Conservation (phyloP, 2,329 filamentous ascomycete species). For the Kalmusia sp. region DNA sequence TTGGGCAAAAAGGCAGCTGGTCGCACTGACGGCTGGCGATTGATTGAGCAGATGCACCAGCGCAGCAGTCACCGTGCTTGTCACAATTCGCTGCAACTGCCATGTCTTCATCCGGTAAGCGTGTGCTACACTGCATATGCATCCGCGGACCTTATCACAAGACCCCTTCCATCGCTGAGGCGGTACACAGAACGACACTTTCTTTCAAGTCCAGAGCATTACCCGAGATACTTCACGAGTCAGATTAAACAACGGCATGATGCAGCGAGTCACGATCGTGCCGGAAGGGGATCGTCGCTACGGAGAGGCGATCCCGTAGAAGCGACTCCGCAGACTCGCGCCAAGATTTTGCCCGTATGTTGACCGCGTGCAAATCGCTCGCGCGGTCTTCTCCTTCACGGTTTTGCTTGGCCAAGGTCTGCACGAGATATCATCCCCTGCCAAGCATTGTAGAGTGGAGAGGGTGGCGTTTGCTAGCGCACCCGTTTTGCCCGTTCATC, state of each 20-base stretch:
- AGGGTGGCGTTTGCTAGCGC: conserved; percentile 15
- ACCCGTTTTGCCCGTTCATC: conserved; percentile 38
- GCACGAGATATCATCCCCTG: conserved; percentile 32
- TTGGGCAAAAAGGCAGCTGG: no score
- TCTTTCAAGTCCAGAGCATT: neutral
- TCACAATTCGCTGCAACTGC: conserved; percentile 11
- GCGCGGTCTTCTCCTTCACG: conserved; percentile 11
- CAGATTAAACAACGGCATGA: neutral
- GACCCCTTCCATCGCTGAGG: no score
- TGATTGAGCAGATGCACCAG: no score
- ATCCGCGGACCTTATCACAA: conserved; percentile 6
- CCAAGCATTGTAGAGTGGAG: conserved; percentile 31
- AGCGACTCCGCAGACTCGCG: neutral
- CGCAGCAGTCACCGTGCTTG: no score
- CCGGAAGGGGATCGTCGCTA: neutral
- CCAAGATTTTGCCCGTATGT: conserved; percentile 12
- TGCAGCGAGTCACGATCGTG: conserved; percentile 1
- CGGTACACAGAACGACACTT: no score
- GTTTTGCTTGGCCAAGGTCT: conserved; percentile 10
- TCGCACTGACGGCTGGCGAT: no score
- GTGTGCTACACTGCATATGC: conserved; percentile 3
- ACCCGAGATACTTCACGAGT: neutral
- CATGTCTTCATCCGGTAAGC: conserved; percentile 10
- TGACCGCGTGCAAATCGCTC: conserved; percentile 1
- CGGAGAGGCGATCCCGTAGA: neutral